Base-by-base conservation (phyloP, 2,329 filamentous ascomycete species). In the Orbilia blumenaviensis region DNA sequence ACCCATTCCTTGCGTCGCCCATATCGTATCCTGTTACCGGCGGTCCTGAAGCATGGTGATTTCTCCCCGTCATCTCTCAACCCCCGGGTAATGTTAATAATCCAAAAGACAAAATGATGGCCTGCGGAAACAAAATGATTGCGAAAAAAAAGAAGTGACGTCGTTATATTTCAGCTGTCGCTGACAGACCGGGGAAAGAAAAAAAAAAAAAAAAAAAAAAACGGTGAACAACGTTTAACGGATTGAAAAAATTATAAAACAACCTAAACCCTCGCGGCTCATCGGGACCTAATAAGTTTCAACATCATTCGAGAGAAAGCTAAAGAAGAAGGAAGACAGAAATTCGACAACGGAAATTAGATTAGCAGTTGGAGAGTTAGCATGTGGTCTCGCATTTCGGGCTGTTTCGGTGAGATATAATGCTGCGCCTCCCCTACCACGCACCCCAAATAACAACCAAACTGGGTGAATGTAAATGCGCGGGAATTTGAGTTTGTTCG, bases 401-500 rank as follows among this genome's bases (percentile, higher is more conserved):
- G 72, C 52, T 76, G 64, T 76, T 76, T 64, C 64, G 72, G 72
- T 76, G 72, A 76, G 72, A 76, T 56, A 38, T 76, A 61, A 60
- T 76, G 64, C 72, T 76, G 72, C 72, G 72, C 72, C 72, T 76
- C 72, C 72, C 72, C 58, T 76, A 56, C 56, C 72, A 68, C 72
- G 72, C 71, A 75, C 48, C 71, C 52, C 23, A 48, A 66, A 56
- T 64, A 38, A 25, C 64, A 54, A 56, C 69, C 61, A 61, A 66
- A 61, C 46, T 29, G 54, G 61, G 52, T 41, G 60, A 56, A 36
- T 56, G 23, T 34, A 62, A 48, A 36, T 66, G 52, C 71, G 64
- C 72, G 64, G 48, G 58, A 66, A 66, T 76, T 76, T 76, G 72
- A 66, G 72, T 64, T 52, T 48, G 48, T 66, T 67, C 36, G 32